phyloP scores from a whole-genome alignment of 345 rosid species.

The Tarenaya hassleriana region DNA sequence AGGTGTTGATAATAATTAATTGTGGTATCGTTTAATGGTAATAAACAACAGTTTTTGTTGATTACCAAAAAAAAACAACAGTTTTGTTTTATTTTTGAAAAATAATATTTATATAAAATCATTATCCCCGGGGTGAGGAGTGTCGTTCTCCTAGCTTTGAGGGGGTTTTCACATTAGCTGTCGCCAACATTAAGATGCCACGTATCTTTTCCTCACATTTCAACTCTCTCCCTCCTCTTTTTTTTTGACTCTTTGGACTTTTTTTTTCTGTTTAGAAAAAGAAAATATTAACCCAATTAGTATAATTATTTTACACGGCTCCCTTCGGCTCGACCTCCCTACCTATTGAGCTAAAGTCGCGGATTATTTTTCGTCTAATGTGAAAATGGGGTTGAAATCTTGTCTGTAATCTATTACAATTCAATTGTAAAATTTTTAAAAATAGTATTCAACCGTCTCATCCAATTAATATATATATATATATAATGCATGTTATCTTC shows the following conservation, averaged over 20 bases:
- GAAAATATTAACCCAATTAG: background rate
- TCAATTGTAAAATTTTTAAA: too few relatives aligned
- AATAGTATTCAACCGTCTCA: too few relatives aligned
- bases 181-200: constrained; percentile 40
- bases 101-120: too few relatives aligned
- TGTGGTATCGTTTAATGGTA: too few relatives aligned
- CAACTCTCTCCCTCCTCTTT: constrained; percentile 2
- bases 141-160: constrained; percentile 27
- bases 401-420: too few relatives aligned
- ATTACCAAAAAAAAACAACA: too few relatives aligned
- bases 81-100: too few relatives aligned
- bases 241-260: background rate
- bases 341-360: background rate
- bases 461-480: too few relatives aligned
- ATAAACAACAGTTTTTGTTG: too few relatives aligned
- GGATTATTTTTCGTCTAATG: background rate
- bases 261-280: background rate
- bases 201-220: constrained; percentile 25
- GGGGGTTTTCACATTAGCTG: constrained; percentile 48
- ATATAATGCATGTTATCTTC: too few relatives aligned
- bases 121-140: constrained; percentile 15
- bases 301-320: background rate
- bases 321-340: constrained; percentile 1
- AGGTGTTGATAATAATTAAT: too few relatives aligned
- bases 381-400: background rate